These are phyloP conservation scores for Tolypocladium amazonense DNA, from an alignment of 2,329 filamentous ascomycete genomes.

Conservation along the genomic window DNA sequence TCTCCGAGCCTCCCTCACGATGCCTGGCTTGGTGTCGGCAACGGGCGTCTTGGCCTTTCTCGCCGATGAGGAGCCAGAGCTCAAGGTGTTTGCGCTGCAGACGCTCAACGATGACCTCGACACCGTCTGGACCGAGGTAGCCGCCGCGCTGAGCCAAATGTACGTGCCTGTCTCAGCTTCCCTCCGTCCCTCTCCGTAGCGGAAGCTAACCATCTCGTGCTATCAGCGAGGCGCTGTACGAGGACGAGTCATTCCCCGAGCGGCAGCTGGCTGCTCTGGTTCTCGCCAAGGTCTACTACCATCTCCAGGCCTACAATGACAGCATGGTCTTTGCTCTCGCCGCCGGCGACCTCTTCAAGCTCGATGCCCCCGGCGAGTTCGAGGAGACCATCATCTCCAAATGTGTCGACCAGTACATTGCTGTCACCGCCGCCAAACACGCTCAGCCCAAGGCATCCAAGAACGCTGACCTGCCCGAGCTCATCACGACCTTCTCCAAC, in stretches of 20 bases:
- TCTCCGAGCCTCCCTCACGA: constrained; percentile 27
- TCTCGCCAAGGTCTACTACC: constrained; percentile 96
- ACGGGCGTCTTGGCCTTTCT: constrained; percentile 93
- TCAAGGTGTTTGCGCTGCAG: constrained; percentile 91
- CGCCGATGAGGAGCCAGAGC: constrained; percentile 84
- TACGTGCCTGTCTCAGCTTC: constrained; percentile 28
- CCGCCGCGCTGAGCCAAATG: constrained; percentile 87
- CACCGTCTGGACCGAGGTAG: constrained; percentile 95
- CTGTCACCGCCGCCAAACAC: constrained; percentile 49
- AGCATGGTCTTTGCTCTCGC: constrained; percentile 97
- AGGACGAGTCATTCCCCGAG: constrained; percentile 90
- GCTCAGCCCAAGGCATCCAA: constrained; percentile 30
- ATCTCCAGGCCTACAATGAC: constrained; percentile 97
- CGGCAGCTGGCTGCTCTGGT: constrained; percentile 90
- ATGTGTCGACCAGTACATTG: constrained; percentile 96
- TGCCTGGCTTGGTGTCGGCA: constrained; percentile 91
- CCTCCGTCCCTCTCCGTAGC: background rate
- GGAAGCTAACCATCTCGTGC: constrained; percentile 3
- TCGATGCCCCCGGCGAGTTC: constrained; percentile 85
- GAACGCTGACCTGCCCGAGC: constrained; percentile 47
- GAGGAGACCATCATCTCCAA: constrained; percentile 98
- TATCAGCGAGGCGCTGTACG: constrained; percentile 84
- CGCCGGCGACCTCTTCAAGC: constrained; percentile 88
- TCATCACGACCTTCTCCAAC: constrained; percentile 70
- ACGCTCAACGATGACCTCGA: constrained; percentile 95